Base-by-base conservation (phyloP, 805 yeast genomes). In the Cyberlindnera mississippiensis region DNA sequence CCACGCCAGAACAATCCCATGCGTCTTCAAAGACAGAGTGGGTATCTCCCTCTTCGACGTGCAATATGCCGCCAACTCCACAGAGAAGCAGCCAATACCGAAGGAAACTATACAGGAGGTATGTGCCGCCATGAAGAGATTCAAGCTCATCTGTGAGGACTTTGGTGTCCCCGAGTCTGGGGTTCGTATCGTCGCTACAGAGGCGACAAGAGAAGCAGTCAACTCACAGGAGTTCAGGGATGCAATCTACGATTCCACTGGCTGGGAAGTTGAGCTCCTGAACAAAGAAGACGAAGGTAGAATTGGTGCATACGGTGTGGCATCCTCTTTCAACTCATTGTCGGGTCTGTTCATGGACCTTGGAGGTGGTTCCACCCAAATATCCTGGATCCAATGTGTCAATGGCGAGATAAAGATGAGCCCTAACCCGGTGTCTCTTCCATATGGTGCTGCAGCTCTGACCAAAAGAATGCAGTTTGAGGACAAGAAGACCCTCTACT, bases 1-100 rank as follows among this genome's bases (percentile, higher is more conserved):
- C 46, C 85, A 81, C 58, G 86, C 87, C 1, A 69, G 93, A 46
- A 79, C 81, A 4, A 76, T 85, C 75, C 91, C 93, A 1, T 80
- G 87, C 56, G 79, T 83, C 10, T 84, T 78, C 62, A 85, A 83
- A 48, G 91, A 84, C 51, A 64, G 89, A 35, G 71, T 83, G 3
- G 85, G 85, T 2, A 78, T 84, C 11, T 79, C 89, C 0, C 60
- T 84, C 15, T 81, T 77, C 55, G 87, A 81, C 46, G 79, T 75
- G 0, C 84, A 80, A 52, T 68, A 66, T 57, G 55, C 68, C 45
- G 43, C 72, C 6, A 50, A 67, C 45, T 51, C 69, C 33, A 44
- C 53, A 6, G 64, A 60, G 12, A 73, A 71, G 48, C 67, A 67
- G 12, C 83, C 84, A 0, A 78, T 78, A 32, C 82, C 82, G 0